A percentile compares a stretch with the other conserved stretches of the same genome.
phyloP scores from a whole-genome alignment of 2,329 filamentous ascomycete genomes.

The Apiospora rasikravindrae region DNA sequence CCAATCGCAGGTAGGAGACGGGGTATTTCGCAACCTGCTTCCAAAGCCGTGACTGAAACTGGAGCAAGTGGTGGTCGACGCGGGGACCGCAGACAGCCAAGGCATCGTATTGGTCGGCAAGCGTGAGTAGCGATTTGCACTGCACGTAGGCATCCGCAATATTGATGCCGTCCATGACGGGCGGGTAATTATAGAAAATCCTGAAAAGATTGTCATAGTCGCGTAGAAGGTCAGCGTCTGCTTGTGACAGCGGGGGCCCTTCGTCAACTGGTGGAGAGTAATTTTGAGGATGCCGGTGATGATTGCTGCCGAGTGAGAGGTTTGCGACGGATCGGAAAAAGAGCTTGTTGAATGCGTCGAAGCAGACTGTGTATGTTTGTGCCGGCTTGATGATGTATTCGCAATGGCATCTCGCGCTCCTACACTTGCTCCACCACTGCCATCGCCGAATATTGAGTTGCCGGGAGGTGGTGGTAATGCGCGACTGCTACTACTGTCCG shows the following conservation, averaged over 20 bases:
- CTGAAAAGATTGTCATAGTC: slow-evolving; percentile 97
- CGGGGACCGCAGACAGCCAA: slow-evolving; percentile 85
- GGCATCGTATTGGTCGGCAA: slow-evolving; percentile 96
- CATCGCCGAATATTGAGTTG: slow-evolving; percentile 62
- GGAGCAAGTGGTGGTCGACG: slow-evolving; percentile 90
- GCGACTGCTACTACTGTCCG: slow-evolving; percentile 31
- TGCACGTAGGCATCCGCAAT: slow-evolving; percentile 93
- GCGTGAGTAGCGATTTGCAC: slow-evolving; percentile 84
- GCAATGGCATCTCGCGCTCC: slow-evolving; percentile 38
- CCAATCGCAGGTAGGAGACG: slow-evolving; percentile 87
- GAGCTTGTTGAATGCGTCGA: slow-evolving; percentile 50
- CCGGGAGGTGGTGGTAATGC: slow-evolving; percentile 30
- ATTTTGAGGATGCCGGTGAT: slow-evolving; percentile 35
- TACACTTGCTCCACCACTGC: slow-evolving; percentile 44
- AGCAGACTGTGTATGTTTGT: slow-evolving; percentile 59
- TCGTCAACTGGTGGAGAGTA: slow-evolving; percentile 30
- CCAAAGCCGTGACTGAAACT: slow-evolving; percentile 90
- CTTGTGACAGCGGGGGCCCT: slow-evolving; percentile 54
- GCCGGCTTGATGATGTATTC: slow-evolving; percentile 62
- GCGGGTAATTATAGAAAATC: slow-evolving; percentile 93
- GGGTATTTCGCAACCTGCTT: slow-evolving; percentile 98
- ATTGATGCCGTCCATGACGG: slow-evolving; percentile 80
- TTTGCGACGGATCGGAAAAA: slow-evolving; percentile 92
- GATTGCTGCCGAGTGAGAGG: slow-evolving; percentile 61
- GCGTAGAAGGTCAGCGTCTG: slow-evolving; percentile 77